These are phyloP conservation scores for Pseudogymnoascus sp. DNA, from an alignment of 2,329 filamentous ascomycete species.

Conservation along the genomic window DNA sequence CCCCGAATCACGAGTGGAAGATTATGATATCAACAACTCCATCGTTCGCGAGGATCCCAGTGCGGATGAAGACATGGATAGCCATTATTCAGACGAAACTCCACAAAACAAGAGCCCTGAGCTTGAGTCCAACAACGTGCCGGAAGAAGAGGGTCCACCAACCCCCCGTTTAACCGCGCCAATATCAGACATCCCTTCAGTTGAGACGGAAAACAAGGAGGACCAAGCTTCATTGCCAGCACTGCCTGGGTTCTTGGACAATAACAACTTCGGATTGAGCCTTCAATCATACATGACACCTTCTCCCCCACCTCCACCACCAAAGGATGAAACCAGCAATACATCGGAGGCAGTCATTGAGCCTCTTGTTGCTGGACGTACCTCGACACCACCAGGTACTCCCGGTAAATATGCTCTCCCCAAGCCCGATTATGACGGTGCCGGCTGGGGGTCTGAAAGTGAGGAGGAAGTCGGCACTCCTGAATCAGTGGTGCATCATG, in stretches of 20 bases:
- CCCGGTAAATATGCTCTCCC: slow-evolving; percentile 33
- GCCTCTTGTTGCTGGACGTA: slow-evolving; percentile 12
- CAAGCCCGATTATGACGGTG: slow-evolving; percentile 56
- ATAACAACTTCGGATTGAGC: slow-evolving; percentile 45
- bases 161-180: slow-evolving; percentile 44
- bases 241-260: slow-evolving; percentile 41
- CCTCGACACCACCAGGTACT: slow-evolving; percentile 14
- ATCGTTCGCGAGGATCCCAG: slow-evolving; percentile 15
- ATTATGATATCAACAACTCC: slow-evolving; percentile 47
- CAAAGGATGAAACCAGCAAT: neutral
- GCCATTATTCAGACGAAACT: slow-evolving; percentile 45
- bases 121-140: slow-evolving; percentile 18
- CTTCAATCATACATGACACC: slow-evolving; percentile 47
- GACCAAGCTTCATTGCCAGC: slow-evolving; percentile 8
- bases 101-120: slow-evolving; percentile 18
- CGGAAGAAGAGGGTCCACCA: slow-evolving; percentile 41
- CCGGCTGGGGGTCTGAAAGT: slow-evolving; percentile 50
- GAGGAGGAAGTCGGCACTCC: slow-evolving; percentile 64
- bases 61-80: slow-evolving; percentile 27
- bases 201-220: slow-evolving; percentile 14
- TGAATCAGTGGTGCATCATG: slow-evolving; percentile 82
- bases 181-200: slow-evolving; percentile 16
- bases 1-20: slow-evolving; percentile 39
- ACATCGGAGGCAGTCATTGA: neutral
- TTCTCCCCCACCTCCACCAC: slow-evolving; percentile 27